Percentiles rank a stretch among this genome's conserved stretches.
Conservation (phyloP, 2,329 filamentous ascomycete species). For the Trichoderma aggressivum region DNA sequence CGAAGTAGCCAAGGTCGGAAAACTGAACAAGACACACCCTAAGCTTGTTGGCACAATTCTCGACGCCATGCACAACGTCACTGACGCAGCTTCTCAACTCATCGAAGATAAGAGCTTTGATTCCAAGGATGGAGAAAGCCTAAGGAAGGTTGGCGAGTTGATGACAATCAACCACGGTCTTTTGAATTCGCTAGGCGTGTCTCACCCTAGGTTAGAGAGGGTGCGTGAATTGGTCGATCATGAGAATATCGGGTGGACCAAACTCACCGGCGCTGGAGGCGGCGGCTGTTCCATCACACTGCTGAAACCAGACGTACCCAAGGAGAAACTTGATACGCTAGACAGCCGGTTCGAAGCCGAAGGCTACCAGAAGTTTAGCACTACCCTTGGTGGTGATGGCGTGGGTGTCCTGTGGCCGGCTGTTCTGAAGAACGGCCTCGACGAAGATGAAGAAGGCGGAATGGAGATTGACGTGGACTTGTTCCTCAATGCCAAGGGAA, state of each 20-base stretch:
- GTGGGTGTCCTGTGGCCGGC: conserved; percentile 94
- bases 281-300: conserved; percentile 95
- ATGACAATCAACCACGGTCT: conserved; percentile 94
- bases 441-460: conserved; percentile 72
- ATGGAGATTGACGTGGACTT: conserved; percentile 89
- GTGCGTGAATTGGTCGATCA: conserved; percentile 89
- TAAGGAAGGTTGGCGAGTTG: conserved; percentile 78
- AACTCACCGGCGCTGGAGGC: conserved; percentile 91
- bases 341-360: conserved; percentile 64
- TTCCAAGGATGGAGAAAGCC: conserved; percentile 55
- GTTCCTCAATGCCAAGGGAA: conserved; percentile 77
- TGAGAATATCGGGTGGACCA: conserved; percentile 90
- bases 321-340: conserved; percentile 57
- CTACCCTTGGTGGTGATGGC: conserved; percentile 86
- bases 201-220: conserved; percentile 87
- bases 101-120: conserved; percentile 65
- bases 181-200: conserved; percentile 86
- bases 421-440: conserved; percentile 78
- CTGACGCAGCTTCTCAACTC: conserved; percentile 51
- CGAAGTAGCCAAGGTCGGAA: conserved; percentile 83
- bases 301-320: conserved; percentile 63
- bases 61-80: conserved; percentile 76
- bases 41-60: conserved; percentile 77
- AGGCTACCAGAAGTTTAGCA: conserved; percentile 81
- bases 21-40: conserved; percentile 68